A percentile compares a stretch with the other conserved stretches of the same genome.
Evolutionary conservation across 805 yeast species (phyloP).

Genomic region (Maudiozyma serrabonitensis): DNA sequence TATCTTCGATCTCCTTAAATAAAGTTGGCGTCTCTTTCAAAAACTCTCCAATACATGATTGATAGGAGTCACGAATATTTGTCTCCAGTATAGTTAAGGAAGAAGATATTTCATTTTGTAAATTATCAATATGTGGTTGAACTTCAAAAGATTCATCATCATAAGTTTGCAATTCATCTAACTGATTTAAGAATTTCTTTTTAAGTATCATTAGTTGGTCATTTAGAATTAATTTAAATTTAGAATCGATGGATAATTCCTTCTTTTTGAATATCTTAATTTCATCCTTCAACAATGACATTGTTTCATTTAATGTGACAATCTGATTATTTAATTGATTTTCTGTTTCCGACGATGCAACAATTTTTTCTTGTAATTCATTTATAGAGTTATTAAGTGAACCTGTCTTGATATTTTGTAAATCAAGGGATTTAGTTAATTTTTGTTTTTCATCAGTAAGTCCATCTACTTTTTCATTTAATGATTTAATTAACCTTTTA

Average conservation of each 20-base stretch:
- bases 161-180: slow-evolving; percentile 6
- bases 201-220: slow-evolving; percentile 16
- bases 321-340: slow-evolving; percentile 18
- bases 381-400: slow-evolving; percentile 19
- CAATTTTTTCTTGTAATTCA: slow-evolving; percentile 20
- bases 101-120: slow-evolving; percentile 13
- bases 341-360: slow-evolving; percentile 11
- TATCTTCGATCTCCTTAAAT: slow-evolving; percentile 12
- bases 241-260: slow-evolving; percentile 13
- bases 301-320: slow-evolving; percentile 14
- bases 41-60: slow-evolving; percentile 17
- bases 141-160: slow-evolving; percentile 7
- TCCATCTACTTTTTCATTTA: slow-evolving; percentile 31
- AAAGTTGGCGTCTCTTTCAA: slow-evolving; percentile 17
- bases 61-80: slow-evolving; percentile 16
- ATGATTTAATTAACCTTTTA: slow-evolving; percentile 32
- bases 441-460: slow-evolving; percentile 24
- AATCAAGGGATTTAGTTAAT: slow-evolving; percentile 12
- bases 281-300: slow-evolving; percentile 14
- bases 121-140: slow-evolving; percentile 10
- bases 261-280: slow-evolving; percentile 15
- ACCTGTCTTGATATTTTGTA: slow-evolving; percentile 19
- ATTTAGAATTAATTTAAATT: slow-evolving; percentile 16
- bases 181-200: slow-evolving; percentile 10
- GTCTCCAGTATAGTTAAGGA: slow-evolving; percentile 11